Evolutionary conservation across 1,284 basidiomycete species (phyloP).

Genomic region (Cystobasidium sp.): DNA sequence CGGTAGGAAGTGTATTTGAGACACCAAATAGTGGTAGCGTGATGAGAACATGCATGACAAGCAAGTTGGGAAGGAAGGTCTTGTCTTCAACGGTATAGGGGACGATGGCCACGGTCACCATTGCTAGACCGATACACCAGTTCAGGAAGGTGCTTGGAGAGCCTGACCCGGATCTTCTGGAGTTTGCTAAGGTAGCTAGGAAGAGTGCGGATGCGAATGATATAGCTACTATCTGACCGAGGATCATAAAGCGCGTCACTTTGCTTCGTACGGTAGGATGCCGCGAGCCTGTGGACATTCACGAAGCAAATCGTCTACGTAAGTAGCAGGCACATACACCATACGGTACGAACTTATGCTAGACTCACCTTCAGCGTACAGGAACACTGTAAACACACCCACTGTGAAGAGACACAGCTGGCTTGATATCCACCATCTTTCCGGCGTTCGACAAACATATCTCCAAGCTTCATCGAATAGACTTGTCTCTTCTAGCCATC

Average conservation of each 20-base stretch:
- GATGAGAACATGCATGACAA: slow-evolving; percentile 65
- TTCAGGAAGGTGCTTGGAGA: slow-evolving; percentile 1
- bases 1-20: background rate
- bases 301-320: background rate
- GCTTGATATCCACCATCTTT: slow-evolving; percentile 76
- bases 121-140: slow-evolving; percentile 59
- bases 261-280: slow-evolving; percentile 48
- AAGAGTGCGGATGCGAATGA: slow-evolving; percentile 72
- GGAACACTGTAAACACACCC: slow-evolving; percentile 67
- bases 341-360: background rate
- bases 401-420: slow-evolving; percentile 72
- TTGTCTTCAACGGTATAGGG: slow-evolving; percentile 62
- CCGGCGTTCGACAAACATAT: slow-evolving; percentile 60
- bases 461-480: slow-evolving; percentile 71
- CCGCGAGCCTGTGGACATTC: slow-evolving; percentile 23
- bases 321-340: background rate
- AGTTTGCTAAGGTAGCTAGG: slow-evolving; percentile 61
- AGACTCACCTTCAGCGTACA: slow-evolving; percentile 64
- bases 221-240: slow-evolving; percentile 75
- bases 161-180: slow-evolving; percentile 50
- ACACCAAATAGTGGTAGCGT: slow-evolving; percentile 17
- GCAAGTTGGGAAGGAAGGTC: slow-evolving; percentile 66
- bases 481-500: slow-evolving; percentile 67
- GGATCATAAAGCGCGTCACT: slow-evolving; percentile 72
- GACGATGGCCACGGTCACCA: slow-evolving; percentile 62